Evolutionary conservation across 768 basidiomycete species (phyloP).

Genomic region (Xanthoconium stramineum): DNA sequence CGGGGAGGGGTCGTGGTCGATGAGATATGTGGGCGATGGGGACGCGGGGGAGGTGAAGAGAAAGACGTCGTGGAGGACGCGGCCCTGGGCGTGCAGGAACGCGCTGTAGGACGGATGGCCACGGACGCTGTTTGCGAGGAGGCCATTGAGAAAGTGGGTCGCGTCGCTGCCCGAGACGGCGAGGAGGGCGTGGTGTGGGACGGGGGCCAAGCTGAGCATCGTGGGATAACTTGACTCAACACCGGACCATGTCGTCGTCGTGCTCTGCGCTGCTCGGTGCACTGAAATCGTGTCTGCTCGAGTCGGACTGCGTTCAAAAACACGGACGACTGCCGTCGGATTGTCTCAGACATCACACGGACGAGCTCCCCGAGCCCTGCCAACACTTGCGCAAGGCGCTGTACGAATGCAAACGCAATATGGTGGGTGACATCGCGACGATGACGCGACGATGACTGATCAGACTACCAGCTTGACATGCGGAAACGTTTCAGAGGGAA

Average conservation of each 20-base stretch:
- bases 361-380: constrained; percentile 81
- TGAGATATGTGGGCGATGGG: constrained; percentile 53
- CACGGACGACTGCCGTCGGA: constrained; percentile 78
- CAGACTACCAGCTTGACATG: constrained; percentile 65
- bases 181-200: constrained; percentile 65
- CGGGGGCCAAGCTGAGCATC: constrained; percentile 54
- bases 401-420: constrained; percentile 88
- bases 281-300: constrained; percentile 80
- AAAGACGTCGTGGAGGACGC: constrained; percentile 87
- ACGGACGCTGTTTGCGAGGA: constrained; percentile 53
- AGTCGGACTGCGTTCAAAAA: constrained; percentile 84
- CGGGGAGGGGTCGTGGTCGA: constrained; percentile 67
- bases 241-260: constrained; percentile 64
- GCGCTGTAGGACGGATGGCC: constrained; percentile 61
- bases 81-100: constrained; percentile 85
- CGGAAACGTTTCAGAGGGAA: constrained; percentile 80
- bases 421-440: constrained; percentile 48
- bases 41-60: constrained; percentile 59
- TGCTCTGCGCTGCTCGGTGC: constrained; percentile 75
- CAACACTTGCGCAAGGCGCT: constrained; percentile 74
- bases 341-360: constrained; percentile 70
- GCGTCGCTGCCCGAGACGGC: constrained; percentile 81
- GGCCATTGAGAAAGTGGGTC: constrained; percentile 76
- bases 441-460: not conserved
- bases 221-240: constrained; percentile 23